Conservation (phyloP, 805 yeast genomes). For the Crinitomyces ghanaensis region DNA sequence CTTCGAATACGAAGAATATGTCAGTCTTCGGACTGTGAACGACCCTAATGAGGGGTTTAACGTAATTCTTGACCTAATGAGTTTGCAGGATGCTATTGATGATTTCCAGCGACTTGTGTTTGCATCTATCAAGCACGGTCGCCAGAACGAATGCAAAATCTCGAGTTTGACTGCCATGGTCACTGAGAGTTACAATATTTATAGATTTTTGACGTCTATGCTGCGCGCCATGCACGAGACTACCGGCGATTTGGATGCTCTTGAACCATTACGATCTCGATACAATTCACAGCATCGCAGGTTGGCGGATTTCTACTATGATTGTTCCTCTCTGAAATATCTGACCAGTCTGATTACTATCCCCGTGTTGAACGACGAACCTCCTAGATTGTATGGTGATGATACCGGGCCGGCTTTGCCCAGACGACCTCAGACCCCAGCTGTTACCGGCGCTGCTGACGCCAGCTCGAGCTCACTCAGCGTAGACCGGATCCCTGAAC, state of each 20-base stretch:
- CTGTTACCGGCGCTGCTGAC: conserved; percentile 18
- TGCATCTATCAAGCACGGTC: conserved; percentile 52
- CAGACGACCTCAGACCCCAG: conserved; percentile 26
- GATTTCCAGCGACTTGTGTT: conserved; percentile 67
- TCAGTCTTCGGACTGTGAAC: conserved; percentile 72
- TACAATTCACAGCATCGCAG: conserved; percentile 60
- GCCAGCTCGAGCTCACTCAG: conserved; percentile 24
- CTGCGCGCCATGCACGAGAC: conserved; percentile 73
- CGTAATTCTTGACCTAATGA: conserved; percentile 73
- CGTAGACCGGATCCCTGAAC: conserved; percentile 18
- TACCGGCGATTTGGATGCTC: conserved; percentile 61
- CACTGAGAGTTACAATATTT: conserved; percentile 85
- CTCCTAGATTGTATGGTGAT: conserved; percentile 49
- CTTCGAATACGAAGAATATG: conserved; percentile 91
- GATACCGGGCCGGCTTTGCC: conserved; percentile 34
- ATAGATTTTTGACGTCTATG: conserved; percentile 83
- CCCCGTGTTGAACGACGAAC: conserved; percentile 50
- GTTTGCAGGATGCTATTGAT: conserved; percentile 72
- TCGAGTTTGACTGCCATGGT: conserved; percentile 84
- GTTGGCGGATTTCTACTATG: conserved; percentile 76
- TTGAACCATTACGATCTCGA: conserved; percentile 61
- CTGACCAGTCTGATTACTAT: conserved; percentile 70
- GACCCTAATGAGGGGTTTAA: conserved; percentile 96
- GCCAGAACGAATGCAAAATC: conserved; percentile 59
- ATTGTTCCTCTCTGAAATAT: conserved; percentile 74